A percentile compares a stretch with the other conserved stretches of the same genome.
Conservation (phyloP, 441 rosid species). For the Eutrema salsugineum region DNA sequence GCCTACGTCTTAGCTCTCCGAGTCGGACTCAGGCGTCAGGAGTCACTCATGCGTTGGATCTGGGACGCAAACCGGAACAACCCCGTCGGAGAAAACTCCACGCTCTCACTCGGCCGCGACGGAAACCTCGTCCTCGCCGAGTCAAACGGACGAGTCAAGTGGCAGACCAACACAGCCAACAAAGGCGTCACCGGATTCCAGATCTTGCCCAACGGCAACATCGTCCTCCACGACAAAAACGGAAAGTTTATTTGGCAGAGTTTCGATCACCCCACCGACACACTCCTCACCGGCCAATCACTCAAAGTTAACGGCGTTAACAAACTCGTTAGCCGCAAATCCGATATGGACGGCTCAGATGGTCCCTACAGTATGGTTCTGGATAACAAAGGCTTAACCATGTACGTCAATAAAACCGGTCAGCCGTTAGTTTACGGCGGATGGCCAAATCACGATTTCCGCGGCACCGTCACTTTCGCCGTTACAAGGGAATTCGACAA, state of each 20-base stretch:
- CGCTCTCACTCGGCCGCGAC: conserved; percentile 38
- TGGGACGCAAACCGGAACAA: conserved; percentile 58
- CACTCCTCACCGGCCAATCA: conserved; percentile 41
- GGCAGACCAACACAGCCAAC: conserved; percentile 66
- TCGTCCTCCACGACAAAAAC: conserved; percentile 54
- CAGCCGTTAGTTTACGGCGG: conserved; percentile 34
- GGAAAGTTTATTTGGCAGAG: conserved; percentile 54
- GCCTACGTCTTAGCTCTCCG: conserved; percentile 39
- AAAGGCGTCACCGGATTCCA: conserved; percentile 53
- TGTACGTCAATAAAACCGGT: conserved; percentile 34
- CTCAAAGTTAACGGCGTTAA: conserved; percentile 27
- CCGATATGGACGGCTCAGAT: conserved; percentile 24
- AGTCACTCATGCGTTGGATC: conserved; percentile 38
- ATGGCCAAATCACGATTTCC: conserved; percentile 24
- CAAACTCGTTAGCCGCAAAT: conserved; percentile 43
- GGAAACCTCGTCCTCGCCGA: conserved; percentile 60
- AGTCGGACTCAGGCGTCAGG: conserved; percentile 28
- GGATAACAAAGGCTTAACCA: conserved; percentile 22
- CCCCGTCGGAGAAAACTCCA: conserved; percentile 49
- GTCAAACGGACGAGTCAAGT: conserved; percentile 46
- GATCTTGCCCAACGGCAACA: conserved; percentile 55
- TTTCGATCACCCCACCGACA: conserved; percentile 44
- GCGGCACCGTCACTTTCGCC: conserved; percentile 31
- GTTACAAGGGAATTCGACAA: conserved; percentile 25
- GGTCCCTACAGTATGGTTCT: conserved; percentile 45